Base-by-base conservation (phyloP, 163 green algal genomes). In the Scenedesmus sp. region DNA sequence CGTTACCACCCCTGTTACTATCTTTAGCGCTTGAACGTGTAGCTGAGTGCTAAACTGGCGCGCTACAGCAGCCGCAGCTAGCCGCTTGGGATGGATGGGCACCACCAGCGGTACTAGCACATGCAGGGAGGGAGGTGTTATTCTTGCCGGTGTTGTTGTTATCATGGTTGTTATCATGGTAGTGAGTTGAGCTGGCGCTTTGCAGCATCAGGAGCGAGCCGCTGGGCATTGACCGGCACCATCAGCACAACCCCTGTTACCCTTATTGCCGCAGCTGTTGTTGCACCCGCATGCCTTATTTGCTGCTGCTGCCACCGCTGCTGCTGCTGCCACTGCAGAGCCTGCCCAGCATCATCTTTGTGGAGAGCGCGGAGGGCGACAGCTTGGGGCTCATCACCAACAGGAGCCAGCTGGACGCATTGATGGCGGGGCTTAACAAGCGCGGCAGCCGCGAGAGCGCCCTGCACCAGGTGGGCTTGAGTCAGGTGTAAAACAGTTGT, bases 341-440 rank as follows among this genome's bases (percentile, higher is more conserved):
- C 23, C 26, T 67, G 18, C 88, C 57, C 1, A 83, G 52, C 34
- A 90, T 93, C 18, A 86, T 97, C 10, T 94, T 96, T 86, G 92
- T 97, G 23, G 95, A 97, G 90, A 89, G 86, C 23, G 64, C 90
- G 15, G 95, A 97, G 26, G 95, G 95, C 9, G 54, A 59, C 16
- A 81, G 55, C 13, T 57, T 96, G 20, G 91, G 91, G 0, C 59
- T 94, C n/a, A 92, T 97, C 34, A 93, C 60, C 82, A 91, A 59
- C 59, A 82, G 84, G 26, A 86, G 91, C 34, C 82, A 96, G 88
- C 92, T 97, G 79, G 93, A 96, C 82, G 88, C 88, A 6, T 23
- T 97, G 23, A 91, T 96, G 34, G 76, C 62, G 3, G 56, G 74
- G n/a, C 93, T 97, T 26, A 96, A 95, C 90, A 81, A 87, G 70